Evolutionary conservation across 495 filamentous ascomycete genomes (phyloP).

Genomic region (Cairneyella variabilis): DNA sequence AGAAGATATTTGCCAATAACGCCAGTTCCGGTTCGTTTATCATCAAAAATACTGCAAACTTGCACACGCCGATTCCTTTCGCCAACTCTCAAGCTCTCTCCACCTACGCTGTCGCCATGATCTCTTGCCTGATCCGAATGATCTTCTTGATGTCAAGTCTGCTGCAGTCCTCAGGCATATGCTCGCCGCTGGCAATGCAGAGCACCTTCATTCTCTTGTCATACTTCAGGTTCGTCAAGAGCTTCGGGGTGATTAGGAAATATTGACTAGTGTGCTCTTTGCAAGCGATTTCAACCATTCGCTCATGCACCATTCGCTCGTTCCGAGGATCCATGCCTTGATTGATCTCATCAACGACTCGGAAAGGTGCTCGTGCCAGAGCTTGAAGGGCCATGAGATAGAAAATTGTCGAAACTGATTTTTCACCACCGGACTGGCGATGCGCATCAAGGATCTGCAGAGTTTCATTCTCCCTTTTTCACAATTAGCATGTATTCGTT

Average conservation of each 20-base stretch:
- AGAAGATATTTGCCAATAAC: no score
- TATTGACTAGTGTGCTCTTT: constrained; percentile 66
- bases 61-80: neutral
- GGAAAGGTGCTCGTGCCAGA: constrained; percentile 93
- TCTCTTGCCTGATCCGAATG: constrained; percentile 39
- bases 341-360: constrained; percentile 98
- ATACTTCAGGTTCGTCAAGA: constrained; percentile 80
- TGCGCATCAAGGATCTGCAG: constrained; percentile 84
- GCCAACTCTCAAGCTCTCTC: constrained; percentile 3
- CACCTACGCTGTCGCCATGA: constrained; percentile 23
- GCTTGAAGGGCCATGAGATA: constrained; percentile 98
- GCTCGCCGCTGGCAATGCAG: constrained; percentile 89
- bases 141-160: constrained; percentile 55
- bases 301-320: constrained; percentile 93
- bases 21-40: no score
- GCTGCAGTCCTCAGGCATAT: constrained; percentile 63
- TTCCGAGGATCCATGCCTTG: constrained; percentile 99
- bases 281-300: constrained; percentile 94
- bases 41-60: no score
- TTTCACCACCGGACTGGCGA: constrained; percentile 93
- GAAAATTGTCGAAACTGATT: constrained; percentile 96
- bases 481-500: neutral
- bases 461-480: constrained; percentile 65
- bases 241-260: constrained; percentile 98
- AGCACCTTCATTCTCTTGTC: constrained; percentile 87